phyloP scores from a whole-genome alignment of 2,329 filamentous ascomycete species.

The Calycina herbarum region DNA sequence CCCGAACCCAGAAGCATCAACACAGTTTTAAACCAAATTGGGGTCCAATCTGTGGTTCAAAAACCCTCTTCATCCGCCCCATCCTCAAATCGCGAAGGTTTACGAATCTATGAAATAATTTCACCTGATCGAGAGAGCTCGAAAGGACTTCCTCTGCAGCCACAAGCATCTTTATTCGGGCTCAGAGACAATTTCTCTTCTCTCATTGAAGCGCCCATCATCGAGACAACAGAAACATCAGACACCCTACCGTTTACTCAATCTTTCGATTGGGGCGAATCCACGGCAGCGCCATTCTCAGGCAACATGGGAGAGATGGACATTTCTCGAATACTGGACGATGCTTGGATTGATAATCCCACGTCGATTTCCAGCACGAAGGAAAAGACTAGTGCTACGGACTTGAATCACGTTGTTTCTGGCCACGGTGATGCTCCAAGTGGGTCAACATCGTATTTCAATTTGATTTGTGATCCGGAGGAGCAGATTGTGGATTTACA shows the following conservation, averaged over 20 bases:
- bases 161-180: slow-evolving; percentile 15
- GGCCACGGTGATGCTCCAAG: slow-evolving; percentile 26
- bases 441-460: slow-evolving; percentile 25
- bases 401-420: slow-evolving; percentile 33
- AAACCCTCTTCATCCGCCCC: slow-evolving; percentile 8
- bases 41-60: not conserved
- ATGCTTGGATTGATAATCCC: slow-evolving; percentile 39
- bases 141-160: slow-evolving; percentile 18
- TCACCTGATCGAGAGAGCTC: slow-evolving; percentile 23
- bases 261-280: slow-evolving; percentile 48
- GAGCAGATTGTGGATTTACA: slow-evolving; percentile 10
- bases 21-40: not conserved
- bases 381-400: slow-evolving; percentile 32
- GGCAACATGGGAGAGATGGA: slow-evolving; percentile 58
- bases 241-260: slow-evolving; percentile 41
- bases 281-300: slow-evolving; percentile 42
- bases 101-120: slow-evolving; percentile 36
- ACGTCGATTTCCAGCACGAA: slow-evolving; percentile 19
- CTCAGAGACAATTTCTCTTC: slow-evolving; percentile 26
- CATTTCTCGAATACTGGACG: slow-evolving; percentile 59
- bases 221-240: slow-evolving; percentile 30
- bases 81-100: slow-evolving; percentile 28
- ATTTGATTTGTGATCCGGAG: slow-evolving; percentile 28
- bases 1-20: not conserved
- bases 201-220: slow-evolving; percentile 26